Percentiles rank a stretch among this genome's conserved stretches.
phyloP scores from a whole-genome alignment of 148 eudicot genomes.

The Spergularia marina region DNA sequence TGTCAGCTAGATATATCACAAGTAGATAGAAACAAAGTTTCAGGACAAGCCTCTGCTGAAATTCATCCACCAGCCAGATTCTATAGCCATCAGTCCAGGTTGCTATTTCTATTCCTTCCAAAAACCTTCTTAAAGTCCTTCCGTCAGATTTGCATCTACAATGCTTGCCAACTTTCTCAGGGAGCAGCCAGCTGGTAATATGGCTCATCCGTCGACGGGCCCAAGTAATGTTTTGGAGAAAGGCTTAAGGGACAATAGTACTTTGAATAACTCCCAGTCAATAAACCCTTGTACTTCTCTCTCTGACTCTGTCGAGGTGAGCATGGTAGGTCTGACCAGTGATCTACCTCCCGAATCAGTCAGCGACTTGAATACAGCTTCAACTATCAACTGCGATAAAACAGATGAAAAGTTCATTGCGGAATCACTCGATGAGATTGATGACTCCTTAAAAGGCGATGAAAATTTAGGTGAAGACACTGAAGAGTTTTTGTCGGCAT shows the following conservation, averaged over 20 bases:
- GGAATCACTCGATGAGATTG: constrained; percentile 31
- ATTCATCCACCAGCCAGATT: constrained; percentile 45
- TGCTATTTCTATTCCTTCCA: constrained; percentile 7
- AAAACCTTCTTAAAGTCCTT: constrained; percentile 6
- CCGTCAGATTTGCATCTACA: constrained; percentile 10
- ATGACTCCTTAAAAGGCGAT: constrained; percentile 30
- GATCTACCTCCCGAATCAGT: constrained; percentile 8
- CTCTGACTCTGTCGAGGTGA: constrained; percentile 16
- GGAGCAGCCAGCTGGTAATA: constrained; percentile 32
- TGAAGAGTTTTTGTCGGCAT: constrained; percentile 42
- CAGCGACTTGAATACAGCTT: constrained; percentile 18
- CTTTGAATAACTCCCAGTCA: constrained; percentile 1
- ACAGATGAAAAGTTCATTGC: constrained; percentile 36
- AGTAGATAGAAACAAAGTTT: constrained; percentile 71
- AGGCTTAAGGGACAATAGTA: constrained; percentile 10
- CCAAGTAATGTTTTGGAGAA: constrained; percentile 18
- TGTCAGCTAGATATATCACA: constrained; percentile 76
- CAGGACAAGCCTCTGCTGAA: constrained; percentile 88
- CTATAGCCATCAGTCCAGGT: constrained; percentile 32
- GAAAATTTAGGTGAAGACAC: constrained; percentile 40
- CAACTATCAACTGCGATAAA: constrained; percentile 11
- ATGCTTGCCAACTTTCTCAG: constrained; percentile 38
- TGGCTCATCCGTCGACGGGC: constrained; percentile 26
- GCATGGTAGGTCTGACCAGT: background rate
- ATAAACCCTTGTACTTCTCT: constrained; percentile 2